Evolutionary conservation across 2,329 filamentous ascomycete genomes (phyloP).

Genomic region (Eurotiales sp.): DNA sequence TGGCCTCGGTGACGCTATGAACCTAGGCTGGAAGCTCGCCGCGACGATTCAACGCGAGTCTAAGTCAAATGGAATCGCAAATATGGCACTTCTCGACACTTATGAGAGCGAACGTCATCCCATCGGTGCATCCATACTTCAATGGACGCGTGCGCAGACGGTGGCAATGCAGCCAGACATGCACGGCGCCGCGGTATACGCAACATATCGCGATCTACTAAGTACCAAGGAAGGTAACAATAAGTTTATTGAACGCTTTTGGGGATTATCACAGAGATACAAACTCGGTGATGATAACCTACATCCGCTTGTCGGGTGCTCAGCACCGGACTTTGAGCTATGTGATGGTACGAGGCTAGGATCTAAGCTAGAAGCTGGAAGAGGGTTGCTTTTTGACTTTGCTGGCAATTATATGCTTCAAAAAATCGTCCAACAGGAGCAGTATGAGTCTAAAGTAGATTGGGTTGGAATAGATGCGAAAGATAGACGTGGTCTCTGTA

Average conservation of each 20-base stretch:
- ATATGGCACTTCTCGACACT: conserved; percentile 39
- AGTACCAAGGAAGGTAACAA: conserved; percentile 7
- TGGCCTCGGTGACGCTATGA: conserved; percentile 74
- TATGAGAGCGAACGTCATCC: conserved; percentile 47
- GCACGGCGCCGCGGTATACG: conserved; percentile 20
- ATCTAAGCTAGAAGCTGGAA: conserved; percentile 24
- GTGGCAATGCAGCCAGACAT: conserved; percentile 26
- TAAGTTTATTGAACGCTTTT: conserved; percentile 25
- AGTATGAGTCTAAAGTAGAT: too few relatives aligned
- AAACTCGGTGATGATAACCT: conserved; percentile 18
- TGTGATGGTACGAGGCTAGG: conserved; percentile 25
- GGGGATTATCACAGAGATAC: conserved; percentile 34
- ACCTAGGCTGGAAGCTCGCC: conserved; percentile 55
- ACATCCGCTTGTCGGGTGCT: conserved; percentile 32
- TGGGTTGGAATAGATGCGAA: too few relatives aligned
- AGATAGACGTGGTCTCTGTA: conserved; percentile 19
- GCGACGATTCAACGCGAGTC: conserved; percentile 41
- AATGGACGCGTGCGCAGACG: conserved; percentile 38
- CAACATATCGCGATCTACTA: not conserved
- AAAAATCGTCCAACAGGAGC: too few relatives aligned
- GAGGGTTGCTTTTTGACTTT: conserved; percentile 19
- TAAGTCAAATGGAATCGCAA: conserved; percentile 17
- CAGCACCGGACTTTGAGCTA: conserved; percentile 33
- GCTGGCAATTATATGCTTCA: not conserved
- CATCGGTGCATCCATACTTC: conserved; percentile 26